Conservation (phyloP, 768 basidiomycete genomes). For the Boletus coccyginus region DNA sequence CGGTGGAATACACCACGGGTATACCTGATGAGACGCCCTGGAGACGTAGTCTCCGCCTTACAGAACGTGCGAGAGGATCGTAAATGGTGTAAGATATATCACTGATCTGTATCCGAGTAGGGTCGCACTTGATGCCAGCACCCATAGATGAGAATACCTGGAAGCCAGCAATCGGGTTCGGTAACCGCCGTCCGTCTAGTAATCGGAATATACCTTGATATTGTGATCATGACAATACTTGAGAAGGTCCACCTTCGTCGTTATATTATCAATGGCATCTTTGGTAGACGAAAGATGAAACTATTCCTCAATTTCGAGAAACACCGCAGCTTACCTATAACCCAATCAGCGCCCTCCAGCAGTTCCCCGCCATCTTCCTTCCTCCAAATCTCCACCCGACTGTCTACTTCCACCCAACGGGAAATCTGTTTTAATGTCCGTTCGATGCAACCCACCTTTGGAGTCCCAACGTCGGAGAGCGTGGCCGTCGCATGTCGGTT, state of each 20-base stretch:
- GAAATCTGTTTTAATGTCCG: constrained; percentile 67
- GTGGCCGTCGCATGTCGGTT: constrained; percentile 93
- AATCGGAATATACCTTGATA: constrained; percentile 59
- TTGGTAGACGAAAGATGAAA: constrained; percentile 9
- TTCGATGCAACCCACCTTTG: constrained; percentile 83
- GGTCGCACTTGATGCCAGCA: constrained; percentile 91
- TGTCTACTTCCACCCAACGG: constrained; percentile 85
- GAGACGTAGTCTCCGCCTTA: constrained; percentile 71
- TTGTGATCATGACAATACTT: constrained; percentile 78
- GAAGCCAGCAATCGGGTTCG: not conserved
- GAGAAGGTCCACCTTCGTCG: constrained; percentile 92
- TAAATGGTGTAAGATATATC: constrained; percentile 92
- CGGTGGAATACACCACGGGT: constrained; percentile 94
- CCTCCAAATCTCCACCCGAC: constrained; percentile 80
- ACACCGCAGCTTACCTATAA: constrained; percentile 60
- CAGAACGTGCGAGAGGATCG: constrained; percentile 91
- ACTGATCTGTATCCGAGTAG: constrained; percentile 91
- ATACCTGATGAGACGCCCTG: constrained; percentile 63
- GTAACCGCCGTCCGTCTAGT: not conserved
- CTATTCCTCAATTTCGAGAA: not conserved
- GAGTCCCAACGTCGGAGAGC: constrained; percentile 87
- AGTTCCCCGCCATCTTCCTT: constrained; percentile 74
- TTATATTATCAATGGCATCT: constrained; percentile 98
- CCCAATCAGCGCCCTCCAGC: constrained; percentile 89
- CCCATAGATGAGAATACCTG: constrained; percentile 98